These are phyloP conservation scores for Ambrosiella cleistominuta DNA, from an alignment of 2,329 filamentous ascomycete species.

Conservation along the genomic window DNA sequence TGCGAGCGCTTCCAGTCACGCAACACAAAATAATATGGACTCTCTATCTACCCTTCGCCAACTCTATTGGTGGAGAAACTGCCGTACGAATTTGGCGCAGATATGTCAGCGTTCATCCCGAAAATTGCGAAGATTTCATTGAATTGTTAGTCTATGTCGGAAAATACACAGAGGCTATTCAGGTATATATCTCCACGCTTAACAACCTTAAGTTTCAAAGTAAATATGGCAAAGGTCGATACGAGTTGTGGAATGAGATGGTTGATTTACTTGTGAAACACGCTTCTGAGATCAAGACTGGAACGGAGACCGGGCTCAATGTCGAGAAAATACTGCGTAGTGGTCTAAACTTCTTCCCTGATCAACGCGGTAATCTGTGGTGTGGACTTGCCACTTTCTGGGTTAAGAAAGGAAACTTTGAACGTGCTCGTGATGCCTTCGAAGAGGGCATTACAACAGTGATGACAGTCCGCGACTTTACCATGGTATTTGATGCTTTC, in stretches of 20 bases:
- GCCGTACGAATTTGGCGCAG: conserved; percentile 86
- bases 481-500: conserved; percentile 89
- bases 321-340: conserved; percentile 86
- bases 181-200: conserved; percentile 77
- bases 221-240: conserved; percentile 85
- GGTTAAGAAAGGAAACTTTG: conserved; percentile 84
- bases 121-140: conserved; percentile 89
- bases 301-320: conserved; percentile 66
- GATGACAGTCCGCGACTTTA: conserved; percentile 97
- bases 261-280: conserved; percentile 84
- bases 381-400: conserved; percentile 89
- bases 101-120: conserved; percentile 94
- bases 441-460: conserved; percentile 95
- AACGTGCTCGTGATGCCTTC: conserved; percentile 79
- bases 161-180: conserved; percentile 78
- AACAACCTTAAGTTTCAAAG: conserved; percentile 83
- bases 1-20: conserved; percentile 79
- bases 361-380: conserved; percentile 91
- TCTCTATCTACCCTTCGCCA: conserved; percentile 77
- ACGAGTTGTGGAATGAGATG: conserved; percentile 96
- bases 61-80: conserved; percentile 74
- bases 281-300: conserved; percentile 68
- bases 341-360: conserved; percentile 75
- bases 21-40: conserved; percentile 95
- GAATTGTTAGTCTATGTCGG: conserved; percentile 67